Evolutionary conservation across 2,329 filamentous ascomycete species (phyloP).

Genomic region (Daldinia sp.): DNA sequence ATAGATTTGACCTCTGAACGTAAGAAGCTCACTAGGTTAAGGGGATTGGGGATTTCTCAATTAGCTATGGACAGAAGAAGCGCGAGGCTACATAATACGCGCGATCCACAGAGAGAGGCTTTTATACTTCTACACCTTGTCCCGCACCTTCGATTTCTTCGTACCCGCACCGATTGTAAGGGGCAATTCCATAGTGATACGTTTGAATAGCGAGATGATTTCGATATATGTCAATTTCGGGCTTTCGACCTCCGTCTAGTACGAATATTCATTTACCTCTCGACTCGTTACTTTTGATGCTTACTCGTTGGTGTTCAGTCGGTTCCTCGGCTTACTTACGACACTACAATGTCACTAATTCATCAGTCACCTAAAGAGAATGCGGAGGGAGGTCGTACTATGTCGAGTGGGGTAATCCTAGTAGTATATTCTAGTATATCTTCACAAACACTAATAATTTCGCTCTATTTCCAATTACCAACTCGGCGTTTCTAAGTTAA

Average conservation of each 20-base stretch:
- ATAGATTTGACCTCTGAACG: slow-evolving; percentile 81
- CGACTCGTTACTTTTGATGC: background rate
- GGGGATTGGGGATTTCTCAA: background rate
- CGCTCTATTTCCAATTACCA: background rate
- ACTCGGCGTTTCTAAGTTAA: background rate
- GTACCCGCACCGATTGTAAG: too few species aligned
- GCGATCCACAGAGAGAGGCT: slow-evolving; percentile 92
- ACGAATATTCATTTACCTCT: background rate
- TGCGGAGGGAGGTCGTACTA: slow-evolving; percentile 30
- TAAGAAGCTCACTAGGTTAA: slow-evolving; percentile 80
- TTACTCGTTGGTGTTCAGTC: background rate
- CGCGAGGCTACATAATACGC: slow-evolving; percentile 46
- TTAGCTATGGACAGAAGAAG: background rate
- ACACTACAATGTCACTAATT: slow-evolving; percentile 24
- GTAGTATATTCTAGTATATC: background rate
- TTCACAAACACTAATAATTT: background rate
- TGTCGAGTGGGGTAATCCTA: slow-evolving; percentile 20
- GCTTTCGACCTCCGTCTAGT: background rate
- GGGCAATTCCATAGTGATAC: slow-evolving; percentile 45
- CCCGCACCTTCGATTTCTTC: too few species aligned
- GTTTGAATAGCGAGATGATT: background rate
- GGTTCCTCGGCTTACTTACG: slow-evolving; percentile 13
- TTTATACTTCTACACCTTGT: too few species aligned
- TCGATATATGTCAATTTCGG: background rate
- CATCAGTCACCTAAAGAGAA: slow-evolving; percentile 1